Evolutionary conservation across 768 basidiomycete genomes (phyloP), one percentile per base, ranked within the genome.

Genomic region (Agaricus sinodeliciosus): DNA sequence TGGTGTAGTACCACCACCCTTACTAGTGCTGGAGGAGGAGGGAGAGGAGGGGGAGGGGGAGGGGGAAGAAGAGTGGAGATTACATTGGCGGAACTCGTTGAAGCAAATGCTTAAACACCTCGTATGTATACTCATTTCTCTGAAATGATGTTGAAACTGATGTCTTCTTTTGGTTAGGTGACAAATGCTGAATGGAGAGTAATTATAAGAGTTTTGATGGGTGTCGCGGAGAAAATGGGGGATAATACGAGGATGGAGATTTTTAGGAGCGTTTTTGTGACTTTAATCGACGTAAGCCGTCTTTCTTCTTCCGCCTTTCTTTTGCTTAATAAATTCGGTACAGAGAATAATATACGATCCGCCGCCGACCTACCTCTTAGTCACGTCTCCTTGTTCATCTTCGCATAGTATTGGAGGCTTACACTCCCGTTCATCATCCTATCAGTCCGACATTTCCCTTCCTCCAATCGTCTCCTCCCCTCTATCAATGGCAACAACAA

Each of bases 261-360:
- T 5, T 12, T 50, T 11, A 15, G 13, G 27, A 26, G 12, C 3
- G 15, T 40, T 7, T 53, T 53, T 16, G 19, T 34, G 1, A 18
- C 16, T 18, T 40, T 53, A 8, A 53, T 35, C 8, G 51, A 53
- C 26, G 51, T 53, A 22, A 28, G 44, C 45, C 12, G 1, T 19
- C 77, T 9, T 55, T 63, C 41, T 59, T 59, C 41, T 62, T 69
- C 35, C 60, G 66, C 4, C 59, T 56, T 39, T 60, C 61, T 28
- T 54, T 9, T 13, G 39, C 27, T 9, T 42, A 19, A 58, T 51
- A n/a, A 9, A 34, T 37, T 37, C 19, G 15, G 11, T 18, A 31
- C 55, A 85, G 84, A 80, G 77, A 61, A 62, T 87, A 7, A 69
- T 77, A 18, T 65, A 73, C 48, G 73, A 78, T 45, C 78, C 83